phyloP scores from a whole-genome alignment of 352 stramenopile genomes.

The Phytophthora multivora region DNA sequence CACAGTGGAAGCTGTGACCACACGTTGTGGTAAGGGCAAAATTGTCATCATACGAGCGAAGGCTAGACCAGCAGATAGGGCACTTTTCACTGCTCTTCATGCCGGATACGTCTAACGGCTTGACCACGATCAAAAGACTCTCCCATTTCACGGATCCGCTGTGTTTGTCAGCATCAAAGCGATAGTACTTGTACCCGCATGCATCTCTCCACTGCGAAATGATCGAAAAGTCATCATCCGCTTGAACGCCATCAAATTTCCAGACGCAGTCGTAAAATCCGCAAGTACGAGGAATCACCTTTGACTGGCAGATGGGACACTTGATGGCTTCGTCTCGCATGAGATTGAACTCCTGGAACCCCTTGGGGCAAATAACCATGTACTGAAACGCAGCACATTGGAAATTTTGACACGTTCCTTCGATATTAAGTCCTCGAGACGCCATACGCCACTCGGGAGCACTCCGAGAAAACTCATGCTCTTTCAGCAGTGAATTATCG shows the following conservation, averaged over 20 bases:
- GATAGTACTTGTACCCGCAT: constrained; percentile 17
- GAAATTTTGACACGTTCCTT: constrained; percentile 28
- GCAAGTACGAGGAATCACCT: constrained; percentile 29
- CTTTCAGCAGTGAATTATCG: constrained; percentile 8
- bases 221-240: constrained; percentile 9
- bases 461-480: constrained; percentile 8
- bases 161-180: constrained; percentile 26
- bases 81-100: not conserved
- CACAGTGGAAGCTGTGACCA: constrained; percentile 7
- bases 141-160: constrained; percentile 21
- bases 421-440: constrained; percentile 33
- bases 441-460: constrained; percentile 23
- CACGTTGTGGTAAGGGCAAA: too few species aligned
- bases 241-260: constrained; percentile 35
- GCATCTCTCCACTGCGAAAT: constrained; percentile 30
- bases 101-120: not conserved
- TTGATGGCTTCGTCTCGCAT: constrained; percentile 3
- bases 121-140: constrained; percentile 19
- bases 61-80: too few species aligned
- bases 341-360: constrained; percentile 31
- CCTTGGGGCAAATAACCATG: constrained; percentile 24
- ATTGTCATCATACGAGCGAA: too few species aligned
- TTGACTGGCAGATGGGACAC: constrained; percentile 24
- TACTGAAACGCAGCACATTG: constrained; percentile 20
- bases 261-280: constrained; percentile 44